Evolutionary conservation across 2,329 filamentous ascomycete species (phyloP), one percentile per base, ranked within the genome.

Genomic region (Ophiosphaerella herpotricha): DNA sequence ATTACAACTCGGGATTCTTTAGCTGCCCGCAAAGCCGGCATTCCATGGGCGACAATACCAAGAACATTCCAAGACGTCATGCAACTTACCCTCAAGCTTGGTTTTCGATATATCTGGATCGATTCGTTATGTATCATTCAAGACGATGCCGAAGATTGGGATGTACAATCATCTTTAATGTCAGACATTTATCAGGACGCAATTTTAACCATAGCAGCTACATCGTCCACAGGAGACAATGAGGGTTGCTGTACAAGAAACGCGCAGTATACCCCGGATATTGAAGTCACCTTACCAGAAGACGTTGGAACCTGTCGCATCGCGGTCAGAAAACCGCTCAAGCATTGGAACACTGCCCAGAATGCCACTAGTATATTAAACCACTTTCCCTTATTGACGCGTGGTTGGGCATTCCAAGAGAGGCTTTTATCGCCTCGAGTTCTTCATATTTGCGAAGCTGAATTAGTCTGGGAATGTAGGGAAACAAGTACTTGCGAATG

Each of bases 51-150:
- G 11, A 18, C n/a, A 5, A 46, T 55, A 44, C 48, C 48, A 2
- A 39, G 41, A 13, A 52, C 55, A 2, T 52, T 54, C 16, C 24
- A 44, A 33, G 48, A 54, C 23, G 44, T 39, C 21, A 32, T 52
- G 43, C n/a, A 26, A 31, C 21, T 46, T 5, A 13, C 55, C 41
- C 46, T 55, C 3, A 50, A 44, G n/a, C 46, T 68, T 12, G 47
- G 48, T 2, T 26, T 64, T 18, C 48, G 50, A 18, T 64, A 63
- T 42, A 48, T 67, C 11, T 66, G 64, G 64, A 65, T 65, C 18
- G 64, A 67, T 38, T 50, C 47, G 1, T 34, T 57, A 14, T 60
- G 57, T 23, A 60, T 60, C 29, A 39, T 60, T 7, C 54, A 60
- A 39, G 48, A 58, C 33, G 39, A 50, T 34, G 6, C n/a, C 12